Evolutionary conservation across 768 basidiomycete genomes (phyloP).

Genomic region (Daedaleopsis sinensis): DNA sequence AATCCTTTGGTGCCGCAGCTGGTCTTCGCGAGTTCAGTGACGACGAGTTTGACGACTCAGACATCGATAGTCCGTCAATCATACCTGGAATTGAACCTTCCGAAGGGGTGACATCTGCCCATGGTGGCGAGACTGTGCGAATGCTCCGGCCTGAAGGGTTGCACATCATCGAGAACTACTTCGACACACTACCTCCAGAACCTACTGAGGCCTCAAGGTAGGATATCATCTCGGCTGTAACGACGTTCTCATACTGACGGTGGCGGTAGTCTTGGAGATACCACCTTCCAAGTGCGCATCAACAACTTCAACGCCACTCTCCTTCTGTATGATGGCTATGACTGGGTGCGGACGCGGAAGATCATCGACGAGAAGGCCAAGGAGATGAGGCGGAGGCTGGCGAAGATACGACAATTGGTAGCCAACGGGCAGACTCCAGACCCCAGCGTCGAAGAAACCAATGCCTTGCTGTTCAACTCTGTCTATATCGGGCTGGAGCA

Average conservation of each 20-base stretch:
- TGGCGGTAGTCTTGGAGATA: conserved; percentile 44
- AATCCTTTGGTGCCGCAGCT: conserved; percentile 76
- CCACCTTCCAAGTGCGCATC: conserved; percentile 55
- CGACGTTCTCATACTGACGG: too few species aligned
- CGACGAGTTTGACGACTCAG: conserved; percentile 74
- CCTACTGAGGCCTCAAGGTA: conserved; percentile 50
- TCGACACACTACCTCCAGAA: conserved; percentile 65
- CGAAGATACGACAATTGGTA: conserved; percentile 89
- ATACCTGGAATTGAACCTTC: conserved; percentile 29
- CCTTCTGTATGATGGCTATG: conserved; percentile 91
- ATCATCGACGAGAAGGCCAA: conserved; percentile 87
- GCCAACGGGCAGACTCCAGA: conserved; percentile 89
- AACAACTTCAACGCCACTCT: conserved; percentile 66
- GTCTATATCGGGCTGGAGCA: conserved; percentile 90
- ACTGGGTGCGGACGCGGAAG: conserved; percentile 86
- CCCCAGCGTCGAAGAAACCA: conserved; percentile 68
- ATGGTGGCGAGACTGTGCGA: conserved; percentile 86
- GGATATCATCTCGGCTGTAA: too few species aligned
- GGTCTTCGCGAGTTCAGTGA: conserved; percentile 74
- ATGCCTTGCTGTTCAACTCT: conserved; percentile 88
- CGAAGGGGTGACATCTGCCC: conserved; percentile 52
- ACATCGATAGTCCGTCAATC: conserved; percentile 28
- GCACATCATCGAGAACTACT: conserved; percentile 74
- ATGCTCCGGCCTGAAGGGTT: conserved; percentile 69
- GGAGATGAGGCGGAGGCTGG: conserved; percentile 82